Base-by-base conservation (phyloP, 148 eudicot species). In the Vaccinium darrowii region DNA sequence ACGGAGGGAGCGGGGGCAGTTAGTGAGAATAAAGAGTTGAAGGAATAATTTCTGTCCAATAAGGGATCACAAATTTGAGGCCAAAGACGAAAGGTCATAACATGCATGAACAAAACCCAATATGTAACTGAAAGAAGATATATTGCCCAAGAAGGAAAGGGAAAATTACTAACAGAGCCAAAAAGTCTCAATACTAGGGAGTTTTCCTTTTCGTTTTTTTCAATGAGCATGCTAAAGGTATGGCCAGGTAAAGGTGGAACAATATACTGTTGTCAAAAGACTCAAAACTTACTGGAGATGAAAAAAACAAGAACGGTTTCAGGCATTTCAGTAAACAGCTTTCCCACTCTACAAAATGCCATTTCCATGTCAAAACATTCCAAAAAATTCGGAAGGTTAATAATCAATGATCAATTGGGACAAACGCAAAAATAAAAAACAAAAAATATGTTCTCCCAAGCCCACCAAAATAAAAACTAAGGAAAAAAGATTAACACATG, bases 1-100 rank as follows among this genome's bases (percentile, higher is more conserved):
- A 14, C 51, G 69, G n/a, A 36, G 51, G 54, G 27, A 65, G 43
- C 6, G 25, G n/a, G 67, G 69, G 8, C 21, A 83, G 63, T 52
- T 57, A 39, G 69, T 25, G 54, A 81, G 18, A 72, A 51, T 1
- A 8, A 82, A 82, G 78, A 72, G 33, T 36, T 62, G 78, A 51
- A 8, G 51, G 2, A 33, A 58, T 43, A 82, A 79, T 18, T 43
- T 58, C 13, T 81, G 47, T 65, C 56, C 39, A 81, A 87, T 30
- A 78, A 25, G 21, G n/a, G 50, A 23, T 53, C 30, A 54, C 86
- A 78, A 76, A 23, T 57, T 39, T 77, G 60, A 69, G 77, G 8
- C 23, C 15, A 39, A 50, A 50, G 76, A 39, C 7, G 13, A 51
- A 52, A 82, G 78, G 49, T 49, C 77, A 9, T 82, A 52, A 53